phyloP scores from a whole-genome alignment of 2,329 filamentous ascomycete genomes.

The Fusarium sp. region DNA sequence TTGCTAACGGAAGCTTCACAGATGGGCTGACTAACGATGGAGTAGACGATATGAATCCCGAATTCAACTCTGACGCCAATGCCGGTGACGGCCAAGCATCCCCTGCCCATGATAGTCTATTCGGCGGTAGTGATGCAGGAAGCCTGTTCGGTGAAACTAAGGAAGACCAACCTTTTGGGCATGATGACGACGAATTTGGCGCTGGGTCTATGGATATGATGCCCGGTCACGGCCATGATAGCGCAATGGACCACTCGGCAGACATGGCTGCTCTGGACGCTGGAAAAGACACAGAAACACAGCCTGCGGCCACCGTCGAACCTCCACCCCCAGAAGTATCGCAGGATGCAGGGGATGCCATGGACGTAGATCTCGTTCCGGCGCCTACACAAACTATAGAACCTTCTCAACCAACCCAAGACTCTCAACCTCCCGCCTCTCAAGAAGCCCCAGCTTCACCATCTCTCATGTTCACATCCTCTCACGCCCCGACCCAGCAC shows the following conservation, averaged over 20 bases:
- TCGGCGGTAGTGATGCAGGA: constrained; percentile 81
- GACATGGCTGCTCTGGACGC: constrained; percentile 55
- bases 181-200: constrained; percentile 87
- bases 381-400: constrained; percentile 27
- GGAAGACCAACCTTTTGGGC: constrained; percentile 73
- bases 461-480: constrained; percentile 52
- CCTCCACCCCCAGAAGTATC: constrained; percentile 25
- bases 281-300: constrained; percentile 47
- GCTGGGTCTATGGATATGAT: constrained; percentile 72
- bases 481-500: constrained; percentile 56
- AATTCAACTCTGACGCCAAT: constrained; percentile 40
- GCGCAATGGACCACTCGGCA: constrained; percentile 58
- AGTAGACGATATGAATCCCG: constrained; percentile 33
- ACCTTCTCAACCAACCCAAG: constrained; percentile 20
- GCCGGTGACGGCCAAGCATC: constrained; percentile 68
- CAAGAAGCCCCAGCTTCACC: constrained; percentile 43
- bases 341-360: constrained; percentile 41
- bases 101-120: constrained; percentile 82
- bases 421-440: constrained; percentile 9
- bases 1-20: constrained; percentile 62
- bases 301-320: constrained; percentile 41
- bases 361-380: constrained; percentile 48
- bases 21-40: constrained; percentile 43
- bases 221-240: constrained; percentile 55
- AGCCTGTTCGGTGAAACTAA: constrained; percentile 87